Base-by-base conservation (phyloP, 2,329 filamentous ascomycete genomes). In the Acarospora socialis region DNA sequence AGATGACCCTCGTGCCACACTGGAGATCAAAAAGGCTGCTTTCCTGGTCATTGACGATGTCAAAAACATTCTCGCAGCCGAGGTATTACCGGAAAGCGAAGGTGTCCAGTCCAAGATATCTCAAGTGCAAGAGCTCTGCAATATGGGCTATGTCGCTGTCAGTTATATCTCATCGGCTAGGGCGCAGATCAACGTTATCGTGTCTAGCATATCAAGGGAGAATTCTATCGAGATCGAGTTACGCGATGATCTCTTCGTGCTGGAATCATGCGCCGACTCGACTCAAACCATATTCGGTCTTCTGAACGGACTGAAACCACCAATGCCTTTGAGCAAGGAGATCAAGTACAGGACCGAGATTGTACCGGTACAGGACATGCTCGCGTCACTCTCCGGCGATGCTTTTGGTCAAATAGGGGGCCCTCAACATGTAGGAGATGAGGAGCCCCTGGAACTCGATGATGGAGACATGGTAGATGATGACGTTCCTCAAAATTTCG, bases 181-280 rank as follows among this genome's bases (percentile, higher is more conserved):
- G 39, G 70, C 74, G 1, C 59, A 61, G 2, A 64, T 90, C 2
- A 69, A 72, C 28, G 61, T 86, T 8, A 57, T 62, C 14, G 61
- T 65, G 7, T 61, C 67, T 23, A 62, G 63, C 2, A 60, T 61
- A 2, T 67, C 74, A 21, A 70, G 66, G 1, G 65, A 73, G 18
- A 78, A 76, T 41, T 69, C 73, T 23, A 55, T 94, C 9, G 77
- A 90, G 43, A 66, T 94, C 1, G 81, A 92, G 41, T 60, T 95
- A 28, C 73, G 73, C 38, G 86, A 93, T 47, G 79, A 92, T 42
- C 65, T 98, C 1, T 65, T 98, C 32, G 77, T 98, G 20, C 60
- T 98, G 5, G 90, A 98, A 54, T 92, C 86, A 1, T 98, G 92
- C 47, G 90, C 90, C 18, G 90, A 98, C 55, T 98, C 90, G 2